Base-by-base conservation (phyloP, 306 rosid species). In the Glycine tomentella region DNA sequence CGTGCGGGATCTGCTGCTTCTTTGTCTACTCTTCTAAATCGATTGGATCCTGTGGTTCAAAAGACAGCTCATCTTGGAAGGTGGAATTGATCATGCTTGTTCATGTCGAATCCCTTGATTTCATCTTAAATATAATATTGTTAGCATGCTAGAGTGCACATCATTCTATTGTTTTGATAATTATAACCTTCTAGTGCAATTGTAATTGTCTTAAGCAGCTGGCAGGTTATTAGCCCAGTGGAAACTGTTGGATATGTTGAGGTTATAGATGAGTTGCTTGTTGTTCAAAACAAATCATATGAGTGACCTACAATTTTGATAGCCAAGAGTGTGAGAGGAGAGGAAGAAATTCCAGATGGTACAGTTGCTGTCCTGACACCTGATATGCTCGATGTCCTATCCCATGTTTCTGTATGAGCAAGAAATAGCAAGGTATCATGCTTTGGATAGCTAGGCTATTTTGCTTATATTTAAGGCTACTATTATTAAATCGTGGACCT, bases 391-490 rank as follows among this genome's bases (percentile, higher is more conserved):
- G 99, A 95, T 82, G 97, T 95, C 78, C 86, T 95, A 69, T 95
- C 99, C 80, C 99, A 95, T 89, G 99, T 95, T 76, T 95, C 99
- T 68, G 99, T 95, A n/a, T 89, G 99, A 88, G 98, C 99, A 74
- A 91, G 99, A 93, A 95, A 95, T 82, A 87, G 97, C 84, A 95
- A 89, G 98, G 99, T 89, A 88, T 69, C 70, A 46, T 34, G 25
- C 58, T 51, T 77, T 40, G 38, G 16, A 74, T 81, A 50, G 64
- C 75, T 45, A 70, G 34, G 48, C 68, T 56, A 67, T 65, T 34
- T 74, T 69, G 81, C 78, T 16, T 72, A 69, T 25, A 84, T 80
- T 52, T 72, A 49, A 83, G 46, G 70, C 4, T 74, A 9, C 71
- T 58, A 8, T 44, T 6, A 64, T 80, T 80, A 53, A 69, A 83